A percentile compares a stretch with the other conserved stretches of the same genome.
phyloP scores from a whole-genome alignment of 78 protist genomes.

The Carpediemonas membranifera region DNA sequence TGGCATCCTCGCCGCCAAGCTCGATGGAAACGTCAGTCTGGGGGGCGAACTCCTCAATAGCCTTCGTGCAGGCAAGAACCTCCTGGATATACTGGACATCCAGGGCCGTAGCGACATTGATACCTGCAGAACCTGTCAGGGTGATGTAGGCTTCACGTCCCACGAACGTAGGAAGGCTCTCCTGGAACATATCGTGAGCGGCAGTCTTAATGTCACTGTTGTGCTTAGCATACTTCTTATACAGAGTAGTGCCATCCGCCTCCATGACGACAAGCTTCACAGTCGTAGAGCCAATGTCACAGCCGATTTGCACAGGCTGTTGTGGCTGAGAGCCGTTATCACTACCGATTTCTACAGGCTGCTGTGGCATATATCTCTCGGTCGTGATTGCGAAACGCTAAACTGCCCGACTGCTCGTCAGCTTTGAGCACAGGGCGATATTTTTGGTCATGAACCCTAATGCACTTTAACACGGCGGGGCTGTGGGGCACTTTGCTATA shows the following conservation, averaged over 20 bases:
- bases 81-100: conserved; percentile 9
- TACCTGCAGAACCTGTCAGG: conserved; percentile 9
- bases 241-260: not conserved
- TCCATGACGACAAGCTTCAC: conserved; percentile 1
- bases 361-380: too few relatives aligned
- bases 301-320: not conserved
- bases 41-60: not conserved
- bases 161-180: not conserved
- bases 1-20: conserved; percentile 27
- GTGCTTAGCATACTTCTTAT: not conserved
- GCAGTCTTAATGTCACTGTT: not conserved
- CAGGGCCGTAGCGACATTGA: conserved; percentile 3
- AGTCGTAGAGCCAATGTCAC: conserved; percentile 7
- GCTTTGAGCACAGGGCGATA: too few relatives aligned
- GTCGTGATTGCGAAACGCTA: too few relatives aligned
- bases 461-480: too few relatives aligned
- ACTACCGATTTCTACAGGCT: too few relatives aligned
- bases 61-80: conserved; percentile 10
- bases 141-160: too few relatives aligned
- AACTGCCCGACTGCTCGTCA: too few relatives aligned
- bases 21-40: conserved; percentile 18
- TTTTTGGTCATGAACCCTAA: too few relatives aligned
- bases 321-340: too few relatives aligned
- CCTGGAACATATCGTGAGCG: not conserved
- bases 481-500: too few relatives aligned